A percentile compares a stretch with the other conserved stretches of the same genome.
Conservation (phyloP, 75 land plant species). For the Chamaecyparis obtusa region DNA sequence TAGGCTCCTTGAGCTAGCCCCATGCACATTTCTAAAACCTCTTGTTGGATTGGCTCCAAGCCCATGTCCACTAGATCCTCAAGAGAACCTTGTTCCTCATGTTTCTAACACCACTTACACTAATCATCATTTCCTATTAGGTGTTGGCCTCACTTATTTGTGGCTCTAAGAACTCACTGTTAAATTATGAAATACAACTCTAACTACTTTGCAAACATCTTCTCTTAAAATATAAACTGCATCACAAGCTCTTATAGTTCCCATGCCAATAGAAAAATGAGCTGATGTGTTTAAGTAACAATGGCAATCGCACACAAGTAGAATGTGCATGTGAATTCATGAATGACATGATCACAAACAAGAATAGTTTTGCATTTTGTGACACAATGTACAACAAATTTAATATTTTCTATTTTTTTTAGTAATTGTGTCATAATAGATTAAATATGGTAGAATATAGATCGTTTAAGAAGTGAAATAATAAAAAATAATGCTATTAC, state of each 20-base stretch:
- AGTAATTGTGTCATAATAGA: too few relatives aligned
- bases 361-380: neutral
- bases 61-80: too few relatives aligned
- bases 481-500: too few relatives aligned
- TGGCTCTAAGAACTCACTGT: neutral
- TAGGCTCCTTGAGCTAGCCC: too few relatives aligned
- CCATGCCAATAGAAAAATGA: neutral
- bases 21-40: too few relatives aligned
- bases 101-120: neutral
- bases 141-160: neutral
- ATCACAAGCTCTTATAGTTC: neutral
- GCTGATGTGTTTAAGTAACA: neutral
- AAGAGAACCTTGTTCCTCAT: neutral
- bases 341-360: neutral
- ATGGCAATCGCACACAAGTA: neutral
- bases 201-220: neutral
- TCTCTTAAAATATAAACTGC: neutral
- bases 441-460: too few relatives aligned
- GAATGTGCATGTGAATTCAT: neutral
- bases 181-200: neutral
- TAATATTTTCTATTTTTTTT: too few relatives aligned
- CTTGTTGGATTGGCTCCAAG: too few relatives aligned
- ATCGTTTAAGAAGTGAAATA: too few relatives aligned
- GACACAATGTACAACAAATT: neutral
- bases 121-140: neutral